A percentile compares a stretch with the other conserved stretches of the same genome.
phyloP scores from a whole-genome alignment of 495 filamentous ascomycete genomes.

The Xylona heveae region DNA sequence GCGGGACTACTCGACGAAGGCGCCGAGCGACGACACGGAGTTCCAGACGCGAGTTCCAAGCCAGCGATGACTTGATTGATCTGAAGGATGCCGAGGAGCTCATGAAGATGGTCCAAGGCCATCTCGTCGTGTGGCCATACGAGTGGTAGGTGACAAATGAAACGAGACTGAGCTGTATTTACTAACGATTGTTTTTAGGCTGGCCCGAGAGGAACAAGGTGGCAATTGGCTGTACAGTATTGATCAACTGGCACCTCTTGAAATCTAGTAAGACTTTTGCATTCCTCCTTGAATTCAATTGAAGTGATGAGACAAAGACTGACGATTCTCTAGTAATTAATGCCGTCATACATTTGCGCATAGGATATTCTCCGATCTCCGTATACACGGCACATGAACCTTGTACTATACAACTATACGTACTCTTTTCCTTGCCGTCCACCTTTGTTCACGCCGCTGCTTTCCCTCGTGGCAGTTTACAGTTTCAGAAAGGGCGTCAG shows the following conservation, averaged over 20 bases:
- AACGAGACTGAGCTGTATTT: conserved; percentile 2
- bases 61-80: conserved; percentile 49
- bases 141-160: conserved; percentile 39
- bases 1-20: conserved; percentile 19
- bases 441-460: too few relatives aligned
- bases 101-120: conserved; percentile 64
- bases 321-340: too few relatives aligned
- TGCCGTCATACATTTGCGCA: too few relatives aligned
- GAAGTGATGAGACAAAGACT: too few relatives aligned
- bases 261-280: conserved; percentile 73
- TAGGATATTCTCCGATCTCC: too few relatives aligned
- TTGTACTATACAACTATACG: too few relatives aligned
- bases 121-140: conserved; percentile 81
- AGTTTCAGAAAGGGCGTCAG: too few relatives aligned
- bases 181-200: conserved; percentile 18
- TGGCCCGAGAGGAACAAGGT: conserved; percentile 70
- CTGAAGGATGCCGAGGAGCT: conserved; percentile 58
- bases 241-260: conserved; percentile 83
- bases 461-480: too few relatives aligned
- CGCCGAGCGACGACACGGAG: conserved; percentile 59
- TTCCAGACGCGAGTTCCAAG: conserved; percentile 47
- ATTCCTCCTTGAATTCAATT: too few relatives aligned
- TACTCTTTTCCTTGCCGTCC: too few relatives aligned
- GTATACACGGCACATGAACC: too few relatives aligned
- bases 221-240: conserved; percentile 96